Percentiles rank a stretch among this genome's conserved stretches.
phyloP scores from a whole-genome alignment of 2,329 filamentous ascomycete species.

The Ophidiomyces ophidiicola region DNA sequence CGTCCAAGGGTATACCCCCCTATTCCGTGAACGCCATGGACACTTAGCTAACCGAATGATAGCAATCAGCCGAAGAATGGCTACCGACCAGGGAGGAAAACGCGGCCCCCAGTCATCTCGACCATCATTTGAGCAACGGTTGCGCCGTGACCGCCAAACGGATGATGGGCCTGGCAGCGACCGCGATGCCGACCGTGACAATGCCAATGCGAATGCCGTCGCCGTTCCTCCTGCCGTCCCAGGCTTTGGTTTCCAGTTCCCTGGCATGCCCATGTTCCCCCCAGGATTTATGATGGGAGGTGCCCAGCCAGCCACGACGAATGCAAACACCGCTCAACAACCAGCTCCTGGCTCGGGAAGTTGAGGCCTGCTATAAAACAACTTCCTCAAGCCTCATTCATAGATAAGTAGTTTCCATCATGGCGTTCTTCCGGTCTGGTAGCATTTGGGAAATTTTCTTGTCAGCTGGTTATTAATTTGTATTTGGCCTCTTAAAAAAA shows the following conservation, averaged over 20 bases:
- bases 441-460: too few species aligned
- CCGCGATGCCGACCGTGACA: slow-evolving; percentile 26
- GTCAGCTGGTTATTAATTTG: too few species aligned
- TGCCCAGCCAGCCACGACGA: slow-evolving; percentile 11
- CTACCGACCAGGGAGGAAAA: slow-evolving; percentile 39
- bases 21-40: not conserved
- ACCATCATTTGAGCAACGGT: slow-evolving; percentile 20
- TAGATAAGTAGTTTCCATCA: too few species aligned
- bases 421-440: too few species aligned
- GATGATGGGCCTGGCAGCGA: slow-evolving; percentile 19
- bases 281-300: slow-evolving; percentile 35
- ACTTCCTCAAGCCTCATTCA: too few species aligned
- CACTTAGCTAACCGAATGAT: slow-evolving; percentile 16
- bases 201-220: slow-evolving; percentile 30
- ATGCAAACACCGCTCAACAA: slow-evolving; percentile 22
- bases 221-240: slow-evolving; percentile 44
- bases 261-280: slow-evolving; percentile 39
- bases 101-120: slow-evolving; percentile 39
- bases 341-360: slow-evolving; percentile 24
- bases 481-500: too few species aligned
- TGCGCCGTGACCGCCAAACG: slow-evolving; percentile 19
- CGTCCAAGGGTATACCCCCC: slow-evolving; percentile 61
- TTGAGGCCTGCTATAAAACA: too few species aligned
- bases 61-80: slow-evolving; percentile 42
- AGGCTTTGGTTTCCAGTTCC: slow-evolving; percentile 43